These are phyloP conservation scores for Suillus americanus DNA, from an alignment of 768 basidiomycete species.

Conservation along the genomic window DNA sequence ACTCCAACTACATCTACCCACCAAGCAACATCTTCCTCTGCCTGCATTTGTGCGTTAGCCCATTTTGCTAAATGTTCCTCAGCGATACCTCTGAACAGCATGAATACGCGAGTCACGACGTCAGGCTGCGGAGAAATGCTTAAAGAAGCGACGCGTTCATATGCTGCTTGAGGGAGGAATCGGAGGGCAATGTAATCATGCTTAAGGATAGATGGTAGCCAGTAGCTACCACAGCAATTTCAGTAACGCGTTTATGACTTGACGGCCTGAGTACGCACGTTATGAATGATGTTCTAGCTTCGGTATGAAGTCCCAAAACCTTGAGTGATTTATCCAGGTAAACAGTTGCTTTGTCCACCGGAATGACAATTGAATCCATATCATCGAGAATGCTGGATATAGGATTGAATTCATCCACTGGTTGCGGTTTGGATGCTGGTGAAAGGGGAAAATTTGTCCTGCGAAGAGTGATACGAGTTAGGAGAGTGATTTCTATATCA, in stretches of 20 bases:
- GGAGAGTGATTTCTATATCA: too few relatives aligned
- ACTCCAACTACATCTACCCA: neutral
- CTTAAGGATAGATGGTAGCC: neutral
- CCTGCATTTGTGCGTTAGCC: neutral
- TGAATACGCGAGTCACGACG: neutral
- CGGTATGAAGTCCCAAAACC: neutral
- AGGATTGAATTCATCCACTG: too few relatives aligned
- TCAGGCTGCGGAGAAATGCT: too few relatives aligned
- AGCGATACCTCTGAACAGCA: neutral
- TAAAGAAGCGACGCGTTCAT: too few relatives aligned
- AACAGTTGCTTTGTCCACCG: neutral
- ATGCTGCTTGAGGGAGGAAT: neutral
- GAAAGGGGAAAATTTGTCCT: too few relatives aligned
- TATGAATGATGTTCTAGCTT: neutral
- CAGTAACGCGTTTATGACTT: neutral
- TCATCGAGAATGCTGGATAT: too few relatives aligned
- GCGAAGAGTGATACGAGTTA: too few relatives aligned
- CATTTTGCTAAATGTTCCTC: neutral
- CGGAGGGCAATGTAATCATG: neutral
- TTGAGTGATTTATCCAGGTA: neutral
- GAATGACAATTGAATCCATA: too few relatives aligned
- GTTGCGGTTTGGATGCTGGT: too few relatives aligned
- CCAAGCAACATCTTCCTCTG: neutral
- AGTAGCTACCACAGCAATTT: neutral
- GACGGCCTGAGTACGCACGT: neutral